A percentile compares a stretch with the other conserved stretches of the same genome.
Evolutionary conservation across 192 early-diverging fungal genomes (phyloP).

Genomic region (Umbelopsis sp.): DNA sequence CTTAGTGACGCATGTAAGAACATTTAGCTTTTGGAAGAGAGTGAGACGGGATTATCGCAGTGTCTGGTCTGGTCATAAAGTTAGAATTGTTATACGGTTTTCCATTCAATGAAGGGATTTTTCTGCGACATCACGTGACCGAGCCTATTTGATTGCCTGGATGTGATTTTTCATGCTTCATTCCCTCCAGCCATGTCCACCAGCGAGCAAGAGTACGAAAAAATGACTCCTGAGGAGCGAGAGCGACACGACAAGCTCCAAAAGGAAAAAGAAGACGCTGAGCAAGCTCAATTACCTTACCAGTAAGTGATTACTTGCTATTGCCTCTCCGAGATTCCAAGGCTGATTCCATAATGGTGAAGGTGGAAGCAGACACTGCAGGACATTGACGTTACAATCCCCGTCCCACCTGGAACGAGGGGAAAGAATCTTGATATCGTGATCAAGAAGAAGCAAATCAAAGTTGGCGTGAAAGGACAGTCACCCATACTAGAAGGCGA

Average conservation of each 20-base stretch:
- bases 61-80: no score
- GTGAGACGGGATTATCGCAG: no score
- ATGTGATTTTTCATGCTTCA: not conserved
- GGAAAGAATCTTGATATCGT: conserved; percentile 65
- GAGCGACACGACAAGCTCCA: conserved; percentile 40
- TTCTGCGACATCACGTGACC: no score
- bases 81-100: no score
- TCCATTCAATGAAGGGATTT: no score
- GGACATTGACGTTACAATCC: conserved; percentile 77
- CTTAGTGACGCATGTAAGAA: no score
- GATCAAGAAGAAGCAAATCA: conserved; percentile 67
- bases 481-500: conserved; percentile 76
- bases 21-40: no score
- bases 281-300: conserved; percentile 52
- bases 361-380: conserved; percentile 81
- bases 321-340: not conserved
- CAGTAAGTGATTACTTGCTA: conserved; percentile 10
- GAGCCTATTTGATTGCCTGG: not conserved
- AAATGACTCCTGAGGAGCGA: conserved; percentile 54
- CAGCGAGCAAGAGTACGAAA: conserved; percentile 39
- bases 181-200: not conserved
- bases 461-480: conserved; percentile 71
- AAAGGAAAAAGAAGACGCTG: conserved; percentile 50
- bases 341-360: no score
- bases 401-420: conserved; percentile 73